Evolutionary conservation across 331 rosid genomes (phyloP).

Genomic region (Rhamnella rubrinervis): DNA sequence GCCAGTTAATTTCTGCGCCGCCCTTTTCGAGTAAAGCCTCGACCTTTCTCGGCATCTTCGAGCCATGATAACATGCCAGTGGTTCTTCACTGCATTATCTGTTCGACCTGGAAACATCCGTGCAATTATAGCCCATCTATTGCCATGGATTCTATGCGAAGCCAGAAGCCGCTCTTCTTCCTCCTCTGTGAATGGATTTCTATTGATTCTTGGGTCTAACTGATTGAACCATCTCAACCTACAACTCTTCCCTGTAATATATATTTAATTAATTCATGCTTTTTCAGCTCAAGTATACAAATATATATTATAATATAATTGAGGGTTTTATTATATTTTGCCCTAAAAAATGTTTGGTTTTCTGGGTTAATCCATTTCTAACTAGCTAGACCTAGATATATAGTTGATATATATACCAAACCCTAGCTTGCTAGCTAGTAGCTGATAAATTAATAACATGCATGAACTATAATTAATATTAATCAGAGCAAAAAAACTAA

Average conservation of each 20-base stretch:
- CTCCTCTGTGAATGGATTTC: constrained; percentile 81
- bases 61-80: constrained; percentile 98
- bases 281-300: not conserved
- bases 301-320: not conserved
- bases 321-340: not conserved
- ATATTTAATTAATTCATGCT: not conserved
- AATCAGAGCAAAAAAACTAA: no score
- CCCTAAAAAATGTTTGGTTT: no score
- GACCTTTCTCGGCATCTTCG: constrained; percentile 63
- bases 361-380: no score
- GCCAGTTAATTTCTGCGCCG: not conserved
- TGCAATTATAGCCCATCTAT: constrained; percentile 94
- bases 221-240: constrained; percentile 99
- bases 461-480: no score
- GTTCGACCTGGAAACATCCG: constrained; percentile 92
- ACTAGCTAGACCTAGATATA: no score
- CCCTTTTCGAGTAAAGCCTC: constrained; percentile 50
- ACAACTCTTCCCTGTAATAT: constrained; percentile 77
- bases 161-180: constrained; percentile 82
- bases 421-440: no score
- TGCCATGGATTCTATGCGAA: constrained; percentile 84
- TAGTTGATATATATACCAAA: no score
- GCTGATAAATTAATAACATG: no score
- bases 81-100: constrained; percentile 94
- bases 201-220: constrained; percentile 86